Percentiles rank a stretch among this genome's conserved stretches.
phyloP scores from a whole-genome alignment of 176 grass and related monocot species.

The Musa schizocarpa region DNA sequence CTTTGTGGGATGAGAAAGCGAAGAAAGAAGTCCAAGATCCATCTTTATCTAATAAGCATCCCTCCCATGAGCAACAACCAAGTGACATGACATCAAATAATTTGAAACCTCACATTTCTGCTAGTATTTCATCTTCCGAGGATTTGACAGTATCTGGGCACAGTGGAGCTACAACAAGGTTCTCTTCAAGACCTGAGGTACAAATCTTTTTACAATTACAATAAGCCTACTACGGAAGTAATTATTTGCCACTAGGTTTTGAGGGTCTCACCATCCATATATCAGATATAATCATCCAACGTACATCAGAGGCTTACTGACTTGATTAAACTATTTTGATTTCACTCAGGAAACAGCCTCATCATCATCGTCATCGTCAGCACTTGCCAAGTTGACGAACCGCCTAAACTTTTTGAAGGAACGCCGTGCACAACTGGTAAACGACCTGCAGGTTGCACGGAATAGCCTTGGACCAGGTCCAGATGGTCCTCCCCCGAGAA shows the following conservation, averaged over 20 bases:
- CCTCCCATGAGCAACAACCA: slow-evolving; percentile 34
- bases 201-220: neutral
- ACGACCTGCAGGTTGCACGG: slow-evolving; percentile 24
- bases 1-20: slow-evolving; percentile 19
- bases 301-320: too few species aligned
- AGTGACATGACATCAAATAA: slow-evolving; percentile 17
- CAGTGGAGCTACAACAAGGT: neutral
- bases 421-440: slow-evolving; percentile 56
- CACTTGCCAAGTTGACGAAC: slow-evolving; percentile 63
- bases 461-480: neutral
- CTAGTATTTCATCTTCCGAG: slow-evolving; percentile 17
- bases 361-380: slow-evolving; percentile 38
- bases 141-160: neutral
- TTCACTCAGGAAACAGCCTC: slow-evolving; percentile 48
- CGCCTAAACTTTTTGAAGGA: slow-evolving; percentile 92
- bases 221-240: too few species aligned
- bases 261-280: neutral
- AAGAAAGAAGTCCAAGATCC: slow-evolving; percentile 36
- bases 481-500: slow-evolving; percentile 1
- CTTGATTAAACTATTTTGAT: slow-evolving; percentile 17
- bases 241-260: neutral
- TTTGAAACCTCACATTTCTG: slow-evolving; percentile 21
- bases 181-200: slow-evolving; percentile 43
- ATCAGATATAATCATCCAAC: neutral
- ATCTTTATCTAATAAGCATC: slow-evolving; percentile 24